These are phyloP conservation scores for Yamadazyma diospyri DNA, from an alignment of 1,139 yeast species.

Conservation along the genomic window DNA sequence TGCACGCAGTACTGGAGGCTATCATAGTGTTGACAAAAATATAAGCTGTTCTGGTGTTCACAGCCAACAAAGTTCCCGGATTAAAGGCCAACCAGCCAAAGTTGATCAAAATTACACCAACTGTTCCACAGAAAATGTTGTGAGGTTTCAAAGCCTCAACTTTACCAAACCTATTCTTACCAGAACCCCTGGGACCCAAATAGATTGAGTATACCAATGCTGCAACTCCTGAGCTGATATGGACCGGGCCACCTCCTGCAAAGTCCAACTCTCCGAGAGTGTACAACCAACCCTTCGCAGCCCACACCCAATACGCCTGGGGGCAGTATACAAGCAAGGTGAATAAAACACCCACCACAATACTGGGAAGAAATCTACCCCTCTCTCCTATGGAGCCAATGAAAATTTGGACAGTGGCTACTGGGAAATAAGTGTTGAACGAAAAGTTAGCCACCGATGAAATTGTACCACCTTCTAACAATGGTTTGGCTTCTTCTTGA, in stretches of 20 bases:
- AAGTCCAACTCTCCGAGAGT: conserved; percentile 83
- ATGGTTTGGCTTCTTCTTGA: conserved; percentile 37
- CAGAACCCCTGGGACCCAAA: conserved; percentile 88
- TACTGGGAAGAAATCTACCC: conserved; percentile 91
- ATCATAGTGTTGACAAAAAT: conserved; percentile 88
- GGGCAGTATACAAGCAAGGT: conserved; percentile 93
- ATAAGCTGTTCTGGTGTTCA: conserved; percentile 87
- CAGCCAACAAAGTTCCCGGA: conserved; percentile 94
- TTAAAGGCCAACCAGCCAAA: conserved; percentile 98
- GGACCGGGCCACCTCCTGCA: conserved; percentile 99
- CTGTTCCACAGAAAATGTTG: conserved; percentile 21
- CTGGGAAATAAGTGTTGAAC: conserved; percentile 88
- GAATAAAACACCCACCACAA: conserved; percentile 88
- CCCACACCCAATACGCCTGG: conserved; percentile 96
- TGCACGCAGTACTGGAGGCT: conserved; percentile 91
- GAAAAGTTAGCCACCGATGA: conserved; percentile 61
- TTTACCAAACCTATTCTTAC: conserved; percentile 42
- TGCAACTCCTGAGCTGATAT: conserved; percentile 89
- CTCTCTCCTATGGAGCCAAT: conserved; percentile 97
- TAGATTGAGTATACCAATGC: conserved; percentile 88
- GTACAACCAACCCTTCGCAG: conserved; percentile 83
- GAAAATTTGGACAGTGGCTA: conserved; percentile 85
- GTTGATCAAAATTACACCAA: conserved; percentile 93
- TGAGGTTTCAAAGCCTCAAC: conserved; percentile 4
- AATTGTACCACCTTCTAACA: conserved; percentile 55